Base-by-base conservation (phyloP, 306 rosid genomes). In the Acacia confusa region DNA sequence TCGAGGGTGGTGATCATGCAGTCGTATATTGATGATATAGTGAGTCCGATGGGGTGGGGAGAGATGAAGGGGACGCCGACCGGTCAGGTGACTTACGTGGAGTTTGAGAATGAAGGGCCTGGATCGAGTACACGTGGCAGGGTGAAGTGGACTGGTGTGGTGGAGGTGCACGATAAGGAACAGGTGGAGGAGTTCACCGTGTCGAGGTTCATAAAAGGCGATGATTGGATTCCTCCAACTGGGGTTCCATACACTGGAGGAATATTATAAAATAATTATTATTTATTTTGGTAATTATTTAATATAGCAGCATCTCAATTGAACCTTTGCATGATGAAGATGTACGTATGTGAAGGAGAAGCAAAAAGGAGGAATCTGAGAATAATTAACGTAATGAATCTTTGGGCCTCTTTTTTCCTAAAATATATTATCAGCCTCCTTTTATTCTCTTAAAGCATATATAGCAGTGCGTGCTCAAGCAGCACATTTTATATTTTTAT, bases 1-100 rank as follows among this genome's bases (percentile, higher is more conserved):
- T 68, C 72, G 16, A 68, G 72, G 72, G 48, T 68, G 13, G 72
- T 68, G 48, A 36, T 68, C 13, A 20, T 68, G 48, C 72, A 17
- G 48, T 68, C 72, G 27, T 68, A 36, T 11, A 68, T 68, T 9
- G 72, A 68, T 68, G 45, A 41, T 9, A 36, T 68, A 4, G 72
- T 68, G 50, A 36, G 48, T 4, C 48, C 72, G 2, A 20, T 41
- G 12, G 72, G 72, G 48, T 68, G 72, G 72, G 48, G 72, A 2
- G 72, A 17, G 48, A 68, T 68, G 72, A 3, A 68, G 27, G 28
- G 48, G 6, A 68, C 28, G 17, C 72, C 72, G 9, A 68, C 50
- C 0, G 72, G n/a, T 38, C 20, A 68, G 14, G 48, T 4, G 47
- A 19, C 48, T n/a, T 68, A 68, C 14, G 4, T 68, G 11, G 72